Conservation (phyloP, 106 monocot genomes). For the Dendrobium chrysotoxum region DNA sequence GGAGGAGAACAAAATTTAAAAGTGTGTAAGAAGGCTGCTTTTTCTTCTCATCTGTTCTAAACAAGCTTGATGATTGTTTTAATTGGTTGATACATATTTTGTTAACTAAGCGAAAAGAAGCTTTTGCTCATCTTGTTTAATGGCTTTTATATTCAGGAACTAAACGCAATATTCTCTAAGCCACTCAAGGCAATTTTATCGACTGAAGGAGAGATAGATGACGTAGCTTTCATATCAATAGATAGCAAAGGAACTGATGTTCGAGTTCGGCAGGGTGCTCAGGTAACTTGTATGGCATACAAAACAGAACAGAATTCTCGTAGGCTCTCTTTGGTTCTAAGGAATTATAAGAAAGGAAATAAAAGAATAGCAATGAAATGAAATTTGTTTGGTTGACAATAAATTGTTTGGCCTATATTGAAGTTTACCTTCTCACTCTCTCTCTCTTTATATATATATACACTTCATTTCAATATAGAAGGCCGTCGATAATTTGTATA, state of each 20-base stretch:
- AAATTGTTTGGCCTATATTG: no score
- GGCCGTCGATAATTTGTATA: no score
- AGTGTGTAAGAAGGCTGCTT: slow-evolving; percentile 16
- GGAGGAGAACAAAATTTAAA: slow-evolving; percentile 82
- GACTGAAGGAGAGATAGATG: slow-evolving; percentile 53
- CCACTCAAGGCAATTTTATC: slow-evolving; percentile 54
- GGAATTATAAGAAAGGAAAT: no score
- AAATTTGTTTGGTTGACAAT: no score
- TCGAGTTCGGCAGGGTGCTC: slow-evolving; percentile 58
- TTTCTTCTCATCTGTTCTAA: not conserved
- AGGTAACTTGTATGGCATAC: slow-evolving; percentile 23
- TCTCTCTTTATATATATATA: no score
- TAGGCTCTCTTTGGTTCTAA: no score
- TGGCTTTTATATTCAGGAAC: slow-evolving; percentile 33
- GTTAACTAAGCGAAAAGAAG: not conserved
- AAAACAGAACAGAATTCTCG: not conserved
- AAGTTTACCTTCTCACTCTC: no score
- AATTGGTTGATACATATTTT: not conserved
- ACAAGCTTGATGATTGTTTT: not conserved
- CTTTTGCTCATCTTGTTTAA: not conserved
- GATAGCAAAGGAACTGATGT: slow-evolving; percentile 70
- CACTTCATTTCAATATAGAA: no score
- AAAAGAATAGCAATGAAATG: no score
- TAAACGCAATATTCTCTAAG: slow-evolving; percentile 65
- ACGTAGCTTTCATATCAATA: slow-evolving; percentile 69